Evolutionary conservation across 1,139 yeast species (phyloP).

Genomic region (Candida sojae): DNA sequence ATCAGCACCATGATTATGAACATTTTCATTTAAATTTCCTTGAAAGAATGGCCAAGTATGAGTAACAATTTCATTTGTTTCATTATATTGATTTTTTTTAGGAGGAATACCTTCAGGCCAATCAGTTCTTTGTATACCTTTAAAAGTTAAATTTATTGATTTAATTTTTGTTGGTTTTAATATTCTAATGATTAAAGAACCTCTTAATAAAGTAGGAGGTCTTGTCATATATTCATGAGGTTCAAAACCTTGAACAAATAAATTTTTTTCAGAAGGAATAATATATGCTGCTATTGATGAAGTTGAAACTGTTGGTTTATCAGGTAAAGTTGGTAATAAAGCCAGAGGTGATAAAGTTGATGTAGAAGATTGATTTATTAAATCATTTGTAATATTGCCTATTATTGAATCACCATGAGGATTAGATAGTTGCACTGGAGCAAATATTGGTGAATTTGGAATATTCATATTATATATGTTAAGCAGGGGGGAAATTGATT

Average conservation of each 20-base stretch:
- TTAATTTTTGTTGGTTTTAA: slow-evolving; percentile 77
- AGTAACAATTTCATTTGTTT: slow-evolving; percentile 62
- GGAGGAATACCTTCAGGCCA: slow-evolving; percentile 99
- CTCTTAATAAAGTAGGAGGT: slow-evolving; percentile 84
- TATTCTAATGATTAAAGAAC: slow-evolving; percentile 72
- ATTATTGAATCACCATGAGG: slow-evolving; percentile 2
- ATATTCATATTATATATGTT: neutral
- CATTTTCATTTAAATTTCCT: slow-evolving; percentile 17
- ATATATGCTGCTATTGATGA: slow-evolving; percentile 53
- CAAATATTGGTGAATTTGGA: slow-evolving; percentile 16
- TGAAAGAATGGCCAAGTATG: slow-evolving; percentile 93
- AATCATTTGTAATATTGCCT: slow-evolving; percentile 10
- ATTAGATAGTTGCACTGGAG: slow-evolving; percentile 14
- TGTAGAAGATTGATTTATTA: slow-evolving; percentile 30
- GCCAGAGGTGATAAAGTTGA: slow-evolving; percentile 15
- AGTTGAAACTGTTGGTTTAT: slow-evolving; percentile 47
- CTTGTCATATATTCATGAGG: slow-evolving; percentile 62
- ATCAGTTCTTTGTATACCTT: slow-evolving; percentile 80
- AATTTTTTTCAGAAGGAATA: slow-evolving; percentile 73
- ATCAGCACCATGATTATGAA: slow-evolving; percentile 59
- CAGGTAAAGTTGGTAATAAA: slow-evolving; percentile 48
- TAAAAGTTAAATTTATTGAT: slow-evolving; percentile 62
- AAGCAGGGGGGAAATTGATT: too few relatives aligned
- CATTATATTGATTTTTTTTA: slow-evolving; percentile 64
- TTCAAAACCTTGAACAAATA: slow-evolving; percentile 82